These are phyloP conservation scores for Tylopilus vinaceipallidus DNA, from an alignment of 768 basidiomycete genomes.

Conservation along the genomic window DNA sequence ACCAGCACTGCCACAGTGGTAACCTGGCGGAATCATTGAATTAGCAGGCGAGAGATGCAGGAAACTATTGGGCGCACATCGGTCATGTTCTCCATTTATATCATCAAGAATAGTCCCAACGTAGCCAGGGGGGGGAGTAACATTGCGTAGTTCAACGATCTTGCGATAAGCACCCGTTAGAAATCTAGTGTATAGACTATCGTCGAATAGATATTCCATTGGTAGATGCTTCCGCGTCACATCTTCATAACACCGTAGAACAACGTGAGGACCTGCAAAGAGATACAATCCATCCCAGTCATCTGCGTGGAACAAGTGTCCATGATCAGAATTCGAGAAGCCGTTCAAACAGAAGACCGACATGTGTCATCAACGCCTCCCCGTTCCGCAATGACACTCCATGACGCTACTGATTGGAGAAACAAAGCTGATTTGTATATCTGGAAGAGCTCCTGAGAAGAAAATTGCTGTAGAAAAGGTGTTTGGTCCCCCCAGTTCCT, in stretches of 20 bases:
- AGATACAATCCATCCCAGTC: constrained; percentile 3
- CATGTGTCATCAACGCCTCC: neutral
- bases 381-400: neutral
- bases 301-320: neutral
- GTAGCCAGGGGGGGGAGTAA: neutral
- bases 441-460: constrained; percentile 2
- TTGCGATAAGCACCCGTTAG: neutral
- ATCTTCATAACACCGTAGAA: constrained; percentile 10
- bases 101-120: constrained; percentile 4
- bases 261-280: constrained; percentile 9
- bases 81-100: neutral
- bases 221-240: neutral
- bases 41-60: neutral
- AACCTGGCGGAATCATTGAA: neutral
- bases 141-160: neutral
- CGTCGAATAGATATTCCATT: neutral
- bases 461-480: neutral
- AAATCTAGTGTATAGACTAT: neutral
- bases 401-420: neutral
- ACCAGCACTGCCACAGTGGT: neutral
- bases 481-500: neutral
- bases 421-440: neutral
- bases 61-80: neutral
- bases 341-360: too few species aligned
- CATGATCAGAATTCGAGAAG: too few species aligned